These are phyloP conservation scores for Ilyonectria sp. DNA, from an alignment of 2,329 filamentous ascomycete species.

Conservation along the genomic window DNA sequence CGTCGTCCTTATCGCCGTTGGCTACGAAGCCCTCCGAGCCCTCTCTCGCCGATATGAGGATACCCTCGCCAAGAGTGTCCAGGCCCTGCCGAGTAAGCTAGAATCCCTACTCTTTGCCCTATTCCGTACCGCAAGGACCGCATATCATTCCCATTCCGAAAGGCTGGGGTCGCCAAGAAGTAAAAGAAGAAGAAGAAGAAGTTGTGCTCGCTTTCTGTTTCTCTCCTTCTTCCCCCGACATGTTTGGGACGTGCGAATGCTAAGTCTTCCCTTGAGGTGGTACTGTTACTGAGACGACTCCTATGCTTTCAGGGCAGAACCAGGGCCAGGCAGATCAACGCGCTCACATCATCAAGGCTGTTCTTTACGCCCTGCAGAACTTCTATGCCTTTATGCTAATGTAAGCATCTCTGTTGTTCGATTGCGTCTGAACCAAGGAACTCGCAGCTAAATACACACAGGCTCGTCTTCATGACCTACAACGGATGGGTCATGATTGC, in stretches of 20 bases:
- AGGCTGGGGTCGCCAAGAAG: conserved; percentile 21
- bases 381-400: conserved; percentile 99
- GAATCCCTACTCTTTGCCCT: conserved; percentile 8
- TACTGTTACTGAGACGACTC: conserved; percentile 73
- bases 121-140: conserved; percentile 8
- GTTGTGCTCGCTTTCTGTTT: conserved; percentile 25
- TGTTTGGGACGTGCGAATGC: conserved; percentile 47
- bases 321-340: conserved; percentile 74
- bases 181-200: conserved; percentile 30
- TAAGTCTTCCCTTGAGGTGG: conserved; percentile 53
- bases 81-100: conserved; percentile 69
- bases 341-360: conserved; percentile 84
- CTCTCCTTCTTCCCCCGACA: conserved; percentile 28
- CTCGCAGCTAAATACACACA: conserved; percentile 55
- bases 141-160: conserved; percentile 26
- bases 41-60: conserved; percentile 83
- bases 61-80: conserved; percentile 62
- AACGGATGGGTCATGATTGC: conserved; percentile 98
- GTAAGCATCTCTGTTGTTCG: conserved; percentile 68
- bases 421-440: not conserved
- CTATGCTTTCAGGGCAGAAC: conserved; percentile 81
- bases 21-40: conserved; percentile 91
- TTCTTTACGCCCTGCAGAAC: conserved; percentile 91
- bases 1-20: conserved; percentile 87
- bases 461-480: conserved; percentile 99